A percentile compares a stretch with the other conserved stretches of the same genome.
Conservation (phyloP, 257 asterid species). For the Solanum chmielewskii region DNA sequence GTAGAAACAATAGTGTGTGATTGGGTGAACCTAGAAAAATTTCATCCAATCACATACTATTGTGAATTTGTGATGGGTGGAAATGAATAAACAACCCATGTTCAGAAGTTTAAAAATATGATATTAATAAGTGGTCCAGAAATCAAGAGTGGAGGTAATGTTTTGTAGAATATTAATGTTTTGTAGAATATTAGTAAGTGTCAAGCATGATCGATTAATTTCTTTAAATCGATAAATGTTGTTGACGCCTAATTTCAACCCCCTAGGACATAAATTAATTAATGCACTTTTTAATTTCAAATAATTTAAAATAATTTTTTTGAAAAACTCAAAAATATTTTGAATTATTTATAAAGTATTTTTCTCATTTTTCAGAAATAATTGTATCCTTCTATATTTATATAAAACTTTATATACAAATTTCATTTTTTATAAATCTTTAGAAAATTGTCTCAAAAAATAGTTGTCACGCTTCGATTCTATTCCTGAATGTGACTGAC, state of each 20-base stretch:
- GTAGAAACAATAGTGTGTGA: background rate
- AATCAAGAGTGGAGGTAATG: background rate
- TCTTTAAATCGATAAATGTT: background rate
- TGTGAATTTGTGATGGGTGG: background rate
- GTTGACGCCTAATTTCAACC: background rate
- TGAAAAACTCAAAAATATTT: too few relatives aligned
- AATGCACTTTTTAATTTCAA: background rate
- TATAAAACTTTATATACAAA: too few relatives aligned
- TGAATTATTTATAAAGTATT: background rate
- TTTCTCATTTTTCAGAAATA: background rate
- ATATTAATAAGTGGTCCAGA: background rate
- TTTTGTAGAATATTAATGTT: background rate
- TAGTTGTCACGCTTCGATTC: background rate
- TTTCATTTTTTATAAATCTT: background rate
- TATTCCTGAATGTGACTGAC: background rate
- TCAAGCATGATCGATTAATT: background rate
- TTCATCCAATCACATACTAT: too few relatives aligned
- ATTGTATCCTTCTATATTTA: background rate
- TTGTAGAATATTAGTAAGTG: background rate
- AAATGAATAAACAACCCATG: background rate
- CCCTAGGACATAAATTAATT: too few relatives aligned
- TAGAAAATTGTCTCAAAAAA: too few relatives aligned
- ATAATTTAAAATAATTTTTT: too few relatives aligned
- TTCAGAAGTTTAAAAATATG: background rate
- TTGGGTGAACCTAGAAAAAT: background rate